Base-by-base conservation (phyloP, 306 rosid genomes). In the Acacia confusa region DNA sequence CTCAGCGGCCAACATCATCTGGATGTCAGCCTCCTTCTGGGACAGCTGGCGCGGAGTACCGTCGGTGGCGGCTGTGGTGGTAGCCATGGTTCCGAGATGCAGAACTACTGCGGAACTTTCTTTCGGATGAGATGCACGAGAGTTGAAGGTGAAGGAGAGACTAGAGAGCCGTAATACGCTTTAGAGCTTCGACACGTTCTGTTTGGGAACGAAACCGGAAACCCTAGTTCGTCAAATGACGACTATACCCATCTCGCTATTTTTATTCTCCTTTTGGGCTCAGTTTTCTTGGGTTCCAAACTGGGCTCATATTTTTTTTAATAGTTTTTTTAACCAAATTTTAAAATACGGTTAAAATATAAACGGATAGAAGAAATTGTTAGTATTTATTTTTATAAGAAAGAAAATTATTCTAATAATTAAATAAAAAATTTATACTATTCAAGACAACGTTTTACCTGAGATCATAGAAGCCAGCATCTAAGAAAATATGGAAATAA, bases 1-100 rank as follows among this genome's bases (percentile, higher is more conserved):
- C 50, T 91, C 87, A 2, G 94, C 94, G 2, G 97, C 94, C 77
- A 93, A 82, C 97, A 91, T 91, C 97, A 93, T 86, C 84, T 89
- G 96, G 43, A 93, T 93, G 85, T 93, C 97, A 45, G 84, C 79
- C 80, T 93, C 96, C 81, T 87, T 93, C 83, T 89, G 94, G 10
- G 97, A 85, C 25, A 93, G 90, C 61, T 78, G 86, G 40, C 90
- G 91, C 22, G 89, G 63, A 3, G 84, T 52, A 6, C 87, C 84
- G 3, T 87, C 41, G 1, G 72, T 17, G 1, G 77, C 17, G 9
- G 81, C 20, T 3, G 75, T 58, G 55, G 83, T 74, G 61, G 85
- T 64, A 53, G 88, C 92, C 93, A 90, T 90, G 80, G 69, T 41
- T 34, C 70, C 22, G 34, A 28, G 30, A 5, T 13, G 30, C 7